Base-by-base conservation (phyloP, 2,329 filamentous ascomycete genomes). In the Cladophialophora carrionii region DNA sequence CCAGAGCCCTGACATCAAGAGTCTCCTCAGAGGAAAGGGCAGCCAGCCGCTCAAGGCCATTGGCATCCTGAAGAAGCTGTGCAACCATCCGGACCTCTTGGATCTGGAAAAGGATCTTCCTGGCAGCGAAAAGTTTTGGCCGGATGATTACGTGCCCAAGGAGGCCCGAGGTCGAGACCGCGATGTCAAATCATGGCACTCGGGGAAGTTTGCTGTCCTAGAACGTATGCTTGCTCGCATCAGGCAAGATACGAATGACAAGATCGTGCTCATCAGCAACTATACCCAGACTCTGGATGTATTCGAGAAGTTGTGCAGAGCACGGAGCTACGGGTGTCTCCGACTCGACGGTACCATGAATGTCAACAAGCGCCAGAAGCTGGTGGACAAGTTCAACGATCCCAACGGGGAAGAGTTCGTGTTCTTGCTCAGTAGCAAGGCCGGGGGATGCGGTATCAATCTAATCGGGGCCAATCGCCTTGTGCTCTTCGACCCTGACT, bases 241-340 rank as follows among this genome's bases (percentile, higher is more conserved):
- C 71, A 91, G 92, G 17, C 89, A 93, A 72, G 94, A 98, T 73
- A 98, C 95, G 0, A 97, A 96, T 73, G 95, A 99, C 84, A 99
- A 99, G 78, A 99, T 99, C 73, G 95, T 99, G 12, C 86, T 99
- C 63, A 99, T 99, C 77, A 96, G 92, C 78, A 99, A 99, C 75
- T 99, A 98, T 78, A 99, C 95, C 0, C 90, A 95, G 72, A 99
- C 95, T 0, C 85, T 99, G 3, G 95, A 99, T 76, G 84, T 99
- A 2, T 98, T 99, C 74, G 93, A 96, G 71, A 89, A 88, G 67
- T 85, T 99, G 8, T 99, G 95, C 75, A 91, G 94, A 49, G 85
- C 87, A 63, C 90, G 92, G 17, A 85, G 84, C 2, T 99, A 99
- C 73, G 94, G 94, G 48, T 90, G 84, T 71, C 84, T 99, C 58